phyloP scores from a whole-genome alignment of 2,329 filamentous ascomycete species.

The Onygenales sp. region DNA sequence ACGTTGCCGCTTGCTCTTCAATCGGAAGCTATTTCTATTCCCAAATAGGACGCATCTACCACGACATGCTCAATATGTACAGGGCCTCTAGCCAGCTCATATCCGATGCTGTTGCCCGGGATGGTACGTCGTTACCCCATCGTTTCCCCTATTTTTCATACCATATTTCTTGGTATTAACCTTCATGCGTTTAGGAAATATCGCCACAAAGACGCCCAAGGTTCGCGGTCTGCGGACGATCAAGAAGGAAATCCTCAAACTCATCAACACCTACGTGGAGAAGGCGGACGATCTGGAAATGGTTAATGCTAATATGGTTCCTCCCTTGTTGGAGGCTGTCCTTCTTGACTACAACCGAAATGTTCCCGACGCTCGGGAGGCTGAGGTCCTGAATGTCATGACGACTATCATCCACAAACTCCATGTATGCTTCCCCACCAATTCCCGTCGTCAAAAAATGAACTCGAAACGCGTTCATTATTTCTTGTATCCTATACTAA shows the following conservation, averaged over 20 bases:
- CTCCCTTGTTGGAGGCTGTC: slow-evolving; percentile 88
- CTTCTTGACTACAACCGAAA: slow-evolving; percentile 96
- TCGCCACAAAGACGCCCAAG: slow-evolving; percentile 95
- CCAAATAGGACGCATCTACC: slow-evolving; percentile 93
- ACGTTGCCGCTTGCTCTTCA: slow-evolving; percentile 94
- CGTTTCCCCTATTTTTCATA: background rate
- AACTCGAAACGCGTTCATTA: slow-evolving; percentile 5
- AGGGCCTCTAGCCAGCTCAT: slow-evolving; percentile 93
- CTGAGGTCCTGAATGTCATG: slow-evolving; percentile 94
- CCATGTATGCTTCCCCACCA: slow-evolving; percentile 63
- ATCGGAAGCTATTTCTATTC: slow-evolving; percentile 97
- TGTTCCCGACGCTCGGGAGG: slow-evolving; percentile 87
- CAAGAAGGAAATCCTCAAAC: slow-evolving; percentile 98
- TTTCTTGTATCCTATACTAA: slow-evolving; percentile 22
- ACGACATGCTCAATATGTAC: slow-evolving; percentile 99
- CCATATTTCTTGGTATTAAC: background rate
- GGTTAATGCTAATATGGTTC: slow-evolving; percentile 87
- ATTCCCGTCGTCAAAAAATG: slow-evolving; percentile 20
- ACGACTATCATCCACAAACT: slow-evolving; percentile 95
- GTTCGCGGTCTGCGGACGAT: slow-evolving; percentile 91
- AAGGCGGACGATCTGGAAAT: slow-evolving; percentile 94
- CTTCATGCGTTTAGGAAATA: slow-evolving; percentile 53
- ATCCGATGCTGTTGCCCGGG: slow-evolving; percentile 77
- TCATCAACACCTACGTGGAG: slow-evolving; percentile 96
- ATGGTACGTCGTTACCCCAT: slow-evolving; percentile 48